A percentile compares a stretch with the other conserved stretches of the same genome.
phyloP scores from a whole-genome alignment of 1,139 yeast species.

The Kurtzmaniella quercitrusa region DNA sequence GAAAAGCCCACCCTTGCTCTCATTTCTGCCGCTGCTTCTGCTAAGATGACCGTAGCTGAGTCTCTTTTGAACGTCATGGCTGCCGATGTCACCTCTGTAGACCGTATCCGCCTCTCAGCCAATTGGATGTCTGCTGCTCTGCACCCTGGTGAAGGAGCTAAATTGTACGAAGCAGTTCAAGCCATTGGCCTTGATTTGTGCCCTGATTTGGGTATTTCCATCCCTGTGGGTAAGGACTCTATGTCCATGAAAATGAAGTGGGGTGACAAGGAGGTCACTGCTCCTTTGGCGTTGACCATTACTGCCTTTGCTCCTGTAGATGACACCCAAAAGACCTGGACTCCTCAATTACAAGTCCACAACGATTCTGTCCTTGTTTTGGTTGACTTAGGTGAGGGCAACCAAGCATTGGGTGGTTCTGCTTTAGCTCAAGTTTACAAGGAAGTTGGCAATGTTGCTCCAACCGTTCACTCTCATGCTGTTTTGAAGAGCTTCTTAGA shows the following conservation, averaged over 20 bases:
- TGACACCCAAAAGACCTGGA: slow-evolving; percentile 90
- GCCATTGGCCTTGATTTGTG: slow-evolving; percentile 94
- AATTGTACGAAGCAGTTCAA: slow-evolving; percentile 93
- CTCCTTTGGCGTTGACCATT: slow-evolving; percentile 88
- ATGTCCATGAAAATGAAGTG: slow-evolving; percentile 99
- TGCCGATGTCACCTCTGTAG: slow-evolving; percentile 76
- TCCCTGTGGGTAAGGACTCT: slow-evolving; percentile 98
- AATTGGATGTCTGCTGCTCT: slow-evolving; percentile 99
- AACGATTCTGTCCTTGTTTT: slow-evolving; percentile 50
- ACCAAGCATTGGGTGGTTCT: slow-evolving; percentile 81
- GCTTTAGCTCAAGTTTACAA: slow-evolving; percentile 92
- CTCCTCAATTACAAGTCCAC: slow-evolving; percentile 66
- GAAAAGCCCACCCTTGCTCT: slow-evolving; percentile 91
- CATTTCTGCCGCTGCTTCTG: slow-evolving; percentile 92
- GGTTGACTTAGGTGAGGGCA: slow-evolving; percentile 67
- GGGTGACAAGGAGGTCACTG: slow-evolving; percentile 88
- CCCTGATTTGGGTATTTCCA: slow-evolving; percentile 85
- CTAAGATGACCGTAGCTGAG: slow-evolving; percentile 95
- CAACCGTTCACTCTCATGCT: slow-evolving; percentile 71
- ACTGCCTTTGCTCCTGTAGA: slow-evolving; percentile 90
- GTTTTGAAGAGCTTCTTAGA: slow-evolving; percentile 66
- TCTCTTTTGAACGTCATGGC: slow-evolving; percentile 85
- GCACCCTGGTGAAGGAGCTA: slow-evolving; percentile 93
- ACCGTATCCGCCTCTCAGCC: slow-evolving; percentile 83
- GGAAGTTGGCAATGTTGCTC: slow-evolving; percentile 78